phyloP scores from a whole-genome alignment of 2,329 filamentous ascomycete genomes.

The Calonectria hawksworthii region DNA sequence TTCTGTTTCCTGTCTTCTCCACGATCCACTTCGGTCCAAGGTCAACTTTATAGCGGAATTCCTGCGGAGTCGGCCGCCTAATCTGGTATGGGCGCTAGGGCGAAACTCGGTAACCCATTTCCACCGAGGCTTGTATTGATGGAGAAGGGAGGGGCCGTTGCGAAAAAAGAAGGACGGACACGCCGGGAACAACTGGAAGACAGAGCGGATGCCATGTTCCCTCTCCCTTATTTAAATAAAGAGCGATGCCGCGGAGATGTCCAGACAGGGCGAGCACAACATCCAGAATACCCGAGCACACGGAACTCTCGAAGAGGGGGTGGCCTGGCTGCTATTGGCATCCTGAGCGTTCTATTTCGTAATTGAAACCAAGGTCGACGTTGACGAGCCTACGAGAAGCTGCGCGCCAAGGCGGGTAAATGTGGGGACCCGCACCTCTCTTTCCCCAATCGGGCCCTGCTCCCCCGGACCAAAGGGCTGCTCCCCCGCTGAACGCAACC shows the following conservation, averaged over 20 bases:
- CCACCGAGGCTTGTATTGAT: background rate
- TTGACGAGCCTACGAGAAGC: constrained; percentile 15
- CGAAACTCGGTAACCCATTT: background rate
- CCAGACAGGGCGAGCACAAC: background rate
- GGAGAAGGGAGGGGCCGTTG: background rate
- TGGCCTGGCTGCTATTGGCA: constrained; percentile 37
- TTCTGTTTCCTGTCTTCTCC: constrained; percentile 3
- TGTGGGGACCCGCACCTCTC: constrained; percentile 26
- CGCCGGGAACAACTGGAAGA: background rate
- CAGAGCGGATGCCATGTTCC: background rate
- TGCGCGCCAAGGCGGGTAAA: constrained; percentile 29
- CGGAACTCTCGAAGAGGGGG: background rate
- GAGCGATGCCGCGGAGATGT: constrained; percentile 27
- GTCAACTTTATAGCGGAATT: background rate
- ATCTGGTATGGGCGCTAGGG: constrained; percentile 19
- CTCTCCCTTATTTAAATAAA: constrained; percentile 5
- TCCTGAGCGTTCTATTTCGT: constrained; percentile 42
- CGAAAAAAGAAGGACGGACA: background rate
- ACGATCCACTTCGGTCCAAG: background rate
- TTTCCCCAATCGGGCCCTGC: background rate
- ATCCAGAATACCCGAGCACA: constrained; percentile 1
- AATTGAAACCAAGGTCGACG: constrained; percentile 39
- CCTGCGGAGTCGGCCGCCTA: constrained; percentile 1
- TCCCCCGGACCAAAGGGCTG: background rate
- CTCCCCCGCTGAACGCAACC: background rate